phyloP scores from a whole-genome alignment of 768 basidiomycete species.

The Auricularia heimuer region DNA sequence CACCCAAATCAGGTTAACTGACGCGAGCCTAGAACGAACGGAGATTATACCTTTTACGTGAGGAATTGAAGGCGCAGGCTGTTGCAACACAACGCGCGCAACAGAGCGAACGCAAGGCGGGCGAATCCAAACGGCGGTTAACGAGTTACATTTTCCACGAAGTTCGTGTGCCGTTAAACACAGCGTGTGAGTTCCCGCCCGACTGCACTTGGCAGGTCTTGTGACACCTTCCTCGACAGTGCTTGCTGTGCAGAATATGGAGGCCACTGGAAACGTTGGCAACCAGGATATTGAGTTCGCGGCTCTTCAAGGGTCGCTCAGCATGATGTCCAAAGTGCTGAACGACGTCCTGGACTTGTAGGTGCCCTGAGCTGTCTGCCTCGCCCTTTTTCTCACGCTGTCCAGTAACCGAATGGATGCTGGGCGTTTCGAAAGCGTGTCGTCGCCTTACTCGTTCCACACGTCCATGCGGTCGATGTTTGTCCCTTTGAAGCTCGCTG shows the following conservation, averaged over 20 bases:
- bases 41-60: slow-evolving; percentile 58
- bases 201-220: not conserved
- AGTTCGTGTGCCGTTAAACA: slow-evolving; percentile 44
- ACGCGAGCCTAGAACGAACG: slow-evolving; percentile 35
- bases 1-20: not conserved
- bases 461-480: slow-evolving; percentile 67
- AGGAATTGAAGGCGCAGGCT: slow-evolving; percentile 68
- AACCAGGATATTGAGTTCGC: slow-evolving; percentile 34
- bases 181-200: slow-evolving; percentile 22
- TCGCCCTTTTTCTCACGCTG: not conserved
- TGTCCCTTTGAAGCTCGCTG: slow-evolving; percentile 56
- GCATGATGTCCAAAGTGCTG: slow-evolving; percentile 32
- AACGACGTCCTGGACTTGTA: slow-evolving; percentile 31
- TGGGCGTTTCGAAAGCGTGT: slow-evolving; percentile 31
- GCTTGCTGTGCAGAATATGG: slow-evolving; percentile 38
- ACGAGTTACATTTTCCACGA: slow-evolving; percentile 43
- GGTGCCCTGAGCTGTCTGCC: not conserved
- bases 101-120: slow-evolving; percentile 58
- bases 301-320: slow-evolving; percentile 29
- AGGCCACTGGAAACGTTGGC: slow-evolving; percentile 29
- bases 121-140: slow-evolving; percentile 29
- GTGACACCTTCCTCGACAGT: slow-evolving; percentile 11
- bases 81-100: slow-evolving; percentile 51
- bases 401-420: slow-evolving; percentile 29
- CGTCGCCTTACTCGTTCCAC: slow-evolving; percentile 58